These are phyloP conservation scores for Pseudogymnoascus sp. DNA, from an alignment of 2,329 filamentous ascomycete genomes.

Conservation along the genomic window DNA sequence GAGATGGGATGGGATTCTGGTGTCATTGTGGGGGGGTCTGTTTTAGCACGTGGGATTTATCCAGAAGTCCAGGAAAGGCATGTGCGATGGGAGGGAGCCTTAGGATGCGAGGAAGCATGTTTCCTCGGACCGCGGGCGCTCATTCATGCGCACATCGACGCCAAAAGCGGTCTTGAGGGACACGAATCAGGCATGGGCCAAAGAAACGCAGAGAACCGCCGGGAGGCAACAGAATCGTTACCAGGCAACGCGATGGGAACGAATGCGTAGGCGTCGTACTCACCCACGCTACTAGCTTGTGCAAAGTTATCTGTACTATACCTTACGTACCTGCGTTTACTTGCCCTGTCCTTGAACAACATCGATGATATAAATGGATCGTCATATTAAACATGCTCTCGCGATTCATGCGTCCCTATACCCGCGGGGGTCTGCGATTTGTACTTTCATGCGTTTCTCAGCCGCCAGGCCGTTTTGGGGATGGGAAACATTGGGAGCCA, in stretches of 20 bases:
- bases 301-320: conserved; percentile 1
- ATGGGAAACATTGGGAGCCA: not conserved
- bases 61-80: not conserved
- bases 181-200: not conserved
- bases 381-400: conserved; percentile 6
- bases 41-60: not conserved
- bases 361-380: conserved; percentile 5
- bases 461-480: not conserved
- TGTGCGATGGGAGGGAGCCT: not conserved
- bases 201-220: not conserved
- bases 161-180: not conserved
- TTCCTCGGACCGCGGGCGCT: conserved; percentile 3
- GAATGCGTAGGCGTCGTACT: not conserved
- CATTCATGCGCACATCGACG: not conserved
- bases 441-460: conserved; percentile 6
- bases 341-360: conserved; percentile 1
- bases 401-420: not conserved
- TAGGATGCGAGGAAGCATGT: not conserved
- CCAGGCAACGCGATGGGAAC: not conserved
- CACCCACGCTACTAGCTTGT: not conserved
- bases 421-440: not conserved
- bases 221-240: not conserved
- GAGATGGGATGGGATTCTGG: not conserved
- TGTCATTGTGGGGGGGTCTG: not conserved
- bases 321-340: conserved; percentile 7